Conservation (phyloP, 2,329 filamentous ascomycete species). For the Xylaria arbuscula region DNA sequence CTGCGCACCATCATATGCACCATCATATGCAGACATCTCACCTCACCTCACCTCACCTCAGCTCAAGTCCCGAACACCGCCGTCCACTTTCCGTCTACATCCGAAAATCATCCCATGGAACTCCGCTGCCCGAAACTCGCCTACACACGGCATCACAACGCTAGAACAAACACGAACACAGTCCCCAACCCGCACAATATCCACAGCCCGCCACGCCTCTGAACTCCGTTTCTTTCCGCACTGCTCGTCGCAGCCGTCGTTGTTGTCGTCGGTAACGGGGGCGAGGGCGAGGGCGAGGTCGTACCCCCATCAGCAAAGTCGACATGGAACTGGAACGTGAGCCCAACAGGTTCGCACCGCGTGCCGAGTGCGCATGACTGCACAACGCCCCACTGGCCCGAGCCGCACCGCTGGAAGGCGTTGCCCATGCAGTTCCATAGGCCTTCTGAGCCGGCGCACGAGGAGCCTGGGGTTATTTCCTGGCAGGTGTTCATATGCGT, state of each 20-base stretch:
- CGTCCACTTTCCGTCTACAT: too few species aligned
- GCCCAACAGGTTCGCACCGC: conserved; percentile 57
- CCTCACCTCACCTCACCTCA: not conserved
- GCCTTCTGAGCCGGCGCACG: conserved; percentile 59
- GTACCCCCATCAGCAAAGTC: conserved; percentile 39
- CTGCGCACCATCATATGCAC: not conserved
- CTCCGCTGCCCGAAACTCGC: too few species aligned
- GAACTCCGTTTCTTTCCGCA: not conserved
- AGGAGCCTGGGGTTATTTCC: conserved; percentile 49
- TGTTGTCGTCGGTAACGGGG: conserved; percentile 32
- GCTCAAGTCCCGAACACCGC: too few species aligned
- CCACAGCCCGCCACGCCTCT: too few species aligned
- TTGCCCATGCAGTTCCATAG: conserved; percentile 65
- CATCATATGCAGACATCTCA: not conserved
- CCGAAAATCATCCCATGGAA: too few species aligned
- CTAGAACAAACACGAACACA: too few species aligned
- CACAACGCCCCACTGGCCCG: conserved; percentile 58
- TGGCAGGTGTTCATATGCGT: too few species aligned
- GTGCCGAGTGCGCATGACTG: conserved; percentile 59
- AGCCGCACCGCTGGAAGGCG: conserved; percentile 63
- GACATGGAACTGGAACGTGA: conserved; percentile 55
- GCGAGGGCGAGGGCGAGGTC: too few species aligned
- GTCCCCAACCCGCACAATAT: too few species aligned
- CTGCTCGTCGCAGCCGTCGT: conserved; percentile 13
- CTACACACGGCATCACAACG: too few species aligned